phyloP scores from a whole-genome alignment of 2,329 filamentous ascomycete genomes.

The Lojkania enalia region DNA sequence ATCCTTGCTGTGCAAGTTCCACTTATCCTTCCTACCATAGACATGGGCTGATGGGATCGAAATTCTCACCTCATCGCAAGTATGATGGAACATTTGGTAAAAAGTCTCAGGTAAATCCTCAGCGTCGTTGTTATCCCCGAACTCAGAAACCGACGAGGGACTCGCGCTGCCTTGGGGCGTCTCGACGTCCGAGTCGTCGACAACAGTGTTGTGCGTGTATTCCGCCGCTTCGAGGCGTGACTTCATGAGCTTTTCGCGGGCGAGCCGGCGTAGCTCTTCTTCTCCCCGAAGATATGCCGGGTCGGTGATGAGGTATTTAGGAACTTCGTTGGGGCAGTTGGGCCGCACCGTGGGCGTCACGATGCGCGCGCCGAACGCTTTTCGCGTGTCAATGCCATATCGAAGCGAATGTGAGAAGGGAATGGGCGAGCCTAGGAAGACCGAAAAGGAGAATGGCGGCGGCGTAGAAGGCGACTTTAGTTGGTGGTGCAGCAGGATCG shows the following conservation, averaged over 20 bases:
- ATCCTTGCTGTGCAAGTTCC: neutral
- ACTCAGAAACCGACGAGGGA: neutral
- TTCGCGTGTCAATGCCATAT: neutral
- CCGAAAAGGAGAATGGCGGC: neutral
- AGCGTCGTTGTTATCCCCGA: neutral
- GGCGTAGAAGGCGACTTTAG: neutral
- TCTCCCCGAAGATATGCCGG: neutral
- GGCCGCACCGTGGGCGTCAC: neutral
- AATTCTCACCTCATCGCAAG: neutral
- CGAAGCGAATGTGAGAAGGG: neutral
- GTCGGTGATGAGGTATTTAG: neutral
- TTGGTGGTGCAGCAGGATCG: neutral
- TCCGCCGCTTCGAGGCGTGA: neutral
- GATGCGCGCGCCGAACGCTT: neutral
- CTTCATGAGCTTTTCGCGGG: neutral
- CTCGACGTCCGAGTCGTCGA: neutral
- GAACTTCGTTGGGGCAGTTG: neutral
- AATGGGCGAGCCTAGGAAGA: neutral
- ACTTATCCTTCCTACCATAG: neutral
- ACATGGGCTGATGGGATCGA: neutral
- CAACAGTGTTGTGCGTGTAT: neutral
- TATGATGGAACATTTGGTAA: conserved; percentile 1
- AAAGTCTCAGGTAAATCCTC: neutral
- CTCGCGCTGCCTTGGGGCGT: neutral
- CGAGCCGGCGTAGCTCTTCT: neutral